These are phyloP conservation scores for Carex arenaria DNA, from an alignment of 202 grass and related monocot genomes.

Conservation along the genomic window DNA sequence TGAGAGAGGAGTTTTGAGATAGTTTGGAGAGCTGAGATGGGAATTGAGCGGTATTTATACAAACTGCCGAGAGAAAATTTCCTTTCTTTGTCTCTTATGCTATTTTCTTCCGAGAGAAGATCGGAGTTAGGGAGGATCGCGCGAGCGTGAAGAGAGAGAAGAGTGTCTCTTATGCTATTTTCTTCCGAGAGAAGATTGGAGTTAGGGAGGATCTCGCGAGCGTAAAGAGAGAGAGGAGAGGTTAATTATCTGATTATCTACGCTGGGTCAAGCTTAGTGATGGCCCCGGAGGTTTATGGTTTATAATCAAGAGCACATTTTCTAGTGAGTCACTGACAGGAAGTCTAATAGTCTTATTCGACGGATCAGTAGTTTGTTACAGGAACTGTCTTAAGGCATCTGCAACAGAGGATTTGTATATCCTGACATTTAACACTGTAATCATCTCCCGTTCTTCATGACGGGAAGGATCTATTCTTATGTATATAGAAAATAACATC, in stretches of 20 bases:
- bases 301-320: not conserved
- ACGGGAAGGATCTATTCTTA: no score
- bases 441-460: not conserved
- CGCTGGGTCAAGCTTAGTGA: not conserved
- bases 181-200: conserved; percentile 18
- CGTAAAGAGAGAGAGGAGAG: not conserved
- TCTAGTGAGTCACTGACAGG: not conserved
- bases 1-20: not conserved
- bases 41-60: not conserved
- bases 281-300: not conserved
- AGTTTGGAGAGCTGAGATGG: not conserved
- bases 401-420: not conserved
- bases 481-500: no score
- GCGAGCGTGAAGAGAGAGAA: not conserved
- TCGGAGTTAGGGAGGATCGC: not conserved
- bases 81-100: not conserved
- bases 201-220: not conserved
- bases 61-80: not conserved
- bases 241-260: not conserved
- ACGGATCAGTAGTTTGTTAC: not conserved
- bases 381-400: not conserved
- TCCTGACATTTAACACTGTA: not conserved
- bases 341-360: not conserved
- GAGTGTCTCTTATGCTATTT: not conserved
- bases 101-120: conserved; percentile 19